Evolutionary conservation across 2,329 filamentous ascomycete genomes (phyloP).

Genomic region (Orbilia javanica): DNA sequence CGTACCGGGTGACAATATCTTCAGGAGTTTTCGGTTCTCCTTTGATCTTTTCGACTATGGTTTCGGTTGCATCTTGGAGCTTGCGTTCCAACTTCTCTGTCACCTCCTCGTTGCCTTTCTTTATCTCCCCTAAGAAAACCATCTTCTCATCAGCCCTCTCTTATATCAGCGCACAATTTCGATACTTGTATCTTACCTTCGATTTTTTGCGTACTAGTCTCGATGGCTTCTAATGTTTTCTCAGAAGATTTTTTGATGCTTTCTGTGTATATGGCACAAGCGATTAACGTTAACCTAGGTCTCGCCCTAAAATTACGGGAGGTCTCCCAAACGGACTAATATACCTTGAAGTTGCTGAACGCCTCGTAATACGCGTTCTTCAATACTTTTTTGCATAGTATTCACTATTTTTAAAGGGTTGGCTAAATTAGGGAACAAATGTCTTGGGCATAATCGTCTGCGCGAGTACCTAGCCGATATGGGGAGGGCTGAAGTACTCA

Average conservation of each 20-base stretch:
- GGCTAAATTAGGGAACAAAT: neutral
- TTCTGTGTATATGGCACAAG: no score
- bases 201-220: neutral
- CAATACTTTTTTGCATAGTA: neutral
- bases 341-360: neutral
- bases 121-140: neutral
- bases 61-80: neutral
- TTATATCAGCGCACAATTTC: neutral
- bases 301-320: no score
- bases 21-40: neutral
- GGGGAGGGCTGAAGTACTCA: no score
- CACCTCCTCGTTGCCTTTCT: neutral
- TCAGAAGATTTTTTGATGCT: neutral
- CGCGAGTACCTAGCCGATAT: no score
- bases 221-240: neutral
- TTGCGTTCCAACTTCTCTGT: neutral
- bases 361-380: neutral
- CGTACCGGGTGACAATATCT: neutral
- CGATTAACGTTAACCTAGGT: no score
- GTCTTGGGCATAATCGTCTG: no score
- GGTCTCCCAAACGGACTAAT: no score
- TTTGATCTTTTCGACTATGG: neutral
- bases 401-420: neutral
- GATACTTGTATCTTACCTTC: neutral
- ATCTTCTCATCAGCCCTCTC: neutral